Evolutionary conservation across 2,329 filamentous ascomycete genomes (phyloP).

Genomic region (Ascochyta pisi): DNA sequence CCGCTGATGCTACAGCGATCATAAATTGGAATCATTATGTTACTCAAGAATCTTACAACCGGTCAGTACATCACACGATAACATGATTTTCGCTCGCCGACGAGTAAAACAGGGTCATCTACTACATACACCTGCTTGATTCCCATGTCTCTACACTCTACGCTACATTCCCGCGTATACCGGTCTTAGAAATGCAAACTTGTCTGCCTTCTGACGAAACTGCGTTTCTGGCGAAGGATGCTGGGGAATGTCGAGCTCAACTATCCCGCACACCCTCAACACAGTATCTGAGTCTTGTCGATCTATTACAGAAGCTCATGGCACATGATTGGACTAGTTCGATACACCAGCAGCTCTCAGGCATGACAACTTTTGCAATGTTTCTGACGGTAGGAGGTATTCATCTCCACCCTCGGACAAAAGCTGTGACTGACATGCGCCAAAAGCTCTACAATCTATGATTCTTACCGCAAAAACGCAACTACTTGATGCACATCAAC

Average conservation of each 20-base stretch:
- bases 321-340: background rate
- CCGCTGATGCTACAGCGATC: too few relatives aligned
- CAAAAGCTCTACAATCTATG: too few relatives aligned
- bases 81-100: background rate
- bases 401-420: too few relatives aligned
- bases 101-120: background rate
- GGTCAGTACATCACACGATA: background rate
- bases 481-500: too few relatives aligned
- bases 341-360: too few relatives aligned
- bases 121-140: slow-evolving; percentile 8
- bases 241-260: background rate
- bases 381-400: too few relatives aligned
- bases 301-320: background rate
- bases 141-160: slow-evolving; percentile 1
- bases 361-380: too few relatives aligned
- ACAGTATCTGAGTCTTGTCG: background rate
- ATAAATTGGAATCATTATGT: background rate
- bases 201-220: slow-evolving; percentile 3
- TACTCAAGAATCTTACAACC: background rate
- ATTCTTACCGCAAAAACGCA: too few relatives aligned
- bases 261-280: background rate
- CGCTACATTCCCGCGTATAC: background rate
- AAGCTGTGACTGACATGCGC: too few relatives aligned
- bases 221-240: background rate
- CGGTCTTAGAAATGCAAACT: slow-evolving; percentile 3